Evolutionary conservation across 1,284 basidiomycete genomes (phyloP), one percentile per base, ranked within the genome.

Genomic region (Fereydounia khargensis): DNA sequence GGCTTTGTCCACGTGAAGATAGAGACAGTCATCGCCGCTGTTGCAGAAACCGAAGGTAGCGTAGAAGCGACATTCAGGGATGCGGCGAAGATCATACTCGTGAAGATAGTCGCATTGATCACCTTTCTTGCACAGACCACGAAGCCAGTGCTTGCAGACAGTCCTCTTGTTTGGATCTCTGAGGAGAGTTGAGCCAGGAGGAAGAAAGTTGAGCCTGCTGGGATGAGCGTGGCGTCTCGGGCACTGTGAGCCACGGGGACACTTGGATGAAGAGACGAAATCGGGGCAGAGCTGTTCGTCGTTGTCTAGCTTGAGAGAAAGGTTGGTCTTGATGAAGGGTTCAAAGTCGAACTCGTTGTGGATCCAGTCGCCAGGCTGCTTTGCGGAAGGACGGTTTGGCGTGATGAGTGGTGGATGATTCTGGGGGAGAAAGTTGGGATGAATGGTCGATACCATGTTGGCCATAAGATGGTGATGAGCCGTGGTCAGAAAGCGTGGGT

Each of bases 1-100:
- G 52, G 88, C 83, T 73, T 94, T 89, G 68, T 90, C 91, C n/a
- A 92, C 90, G 78, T 99, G 95, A 19, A 90, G 87, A 76, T 98
- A 98, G 62, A 99, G 81, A 77, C 95, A 99, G 78, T 98, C 95
- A 69, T 97, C 95, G 40, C 94, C 95, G 37, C 91, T 88, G 45
- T 91, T 91, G 79, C 95, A 98, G 78, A 94, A 98, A 4, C 95
- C 95, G 73, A 91, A 94, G 77, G 95, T 95, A 49, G 90, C 90
- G 76, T 86, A 98, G 90, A 92, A 97, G 83, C 92, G 90, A 76
- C 95, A 98, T 76, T 96, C 90, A n/a, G 95, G 95, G 90, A 98
- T 98, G 47, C 90, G 87, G 61, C 94, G 81, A 50, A 98, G 82
- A 76, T 98, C 96, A 80, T 96, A 98, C 79, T 98, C 95, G 79